A percentile compares a stretch with the other conserved stretches of the same genome.
Evolutionary conservation across 345 rosid species (phyloP).

Genomic region (Eucalyptus rudis): DNA sequence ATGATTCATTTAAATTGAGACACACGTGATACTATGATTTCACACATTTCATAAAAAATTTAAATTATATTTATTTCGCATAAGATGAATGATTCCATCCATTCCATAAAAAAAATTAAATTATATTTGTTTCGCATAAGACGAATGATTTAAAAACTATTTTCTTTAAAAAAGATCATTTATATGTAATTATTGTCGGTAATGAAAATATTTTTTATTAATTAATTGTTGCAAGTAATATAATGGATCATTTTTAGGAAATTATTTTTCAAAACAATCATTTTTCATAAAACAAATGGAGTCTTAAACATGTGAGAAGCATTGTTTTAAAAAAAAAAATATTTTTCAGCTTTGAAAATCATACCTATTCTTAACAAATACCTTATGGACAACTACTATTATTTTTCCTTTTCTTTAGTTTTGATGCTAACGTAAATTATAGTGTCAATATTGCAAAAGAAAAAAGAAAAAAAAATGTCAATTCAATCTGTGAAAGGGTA

Average conservation of each 20-base stretch:
- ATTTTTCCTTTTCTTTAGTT: neutral
- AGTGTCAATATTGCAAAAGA: too few species aligned
- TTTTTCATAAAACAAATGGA: neutral
- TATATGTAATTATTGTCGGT: accelerated
- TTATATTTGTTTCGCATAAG: neutral
- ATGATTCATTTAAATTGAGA: neutral
- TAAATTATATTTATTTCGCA: too few species aligned
- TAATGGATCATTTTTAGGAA: neutral
- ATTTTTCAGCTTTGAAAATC: neutral
- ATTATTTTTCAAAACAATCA: neutral
- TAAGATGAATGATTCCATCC: too few species aligned
- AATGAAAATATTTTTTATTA: neutral
- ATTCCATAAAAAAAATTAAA: too few species aligned
- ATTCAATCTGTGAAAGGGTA: too few species aligned
- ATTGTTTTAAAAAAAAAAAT: too few species aligned
- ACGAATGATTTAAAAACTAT: too few species aligned
- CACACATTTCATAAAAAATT: accelerated
- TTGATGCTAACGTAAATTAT: neutral
- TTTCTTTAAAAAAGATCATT: too few species aligned
- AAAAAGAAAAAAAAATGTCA: too few species aligned
- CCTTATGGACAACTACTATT: too few species aligned
- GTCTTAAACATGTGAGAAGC: neutral
- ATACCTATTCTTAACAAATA: too few species aligned
- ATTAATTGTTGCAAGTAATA: neutral
- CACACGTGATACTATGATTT: neutral